Percentiles rank a stretch among this genome's conserved stretches.
phyloP scores from a whole-genome alignment of 768 basidiomycete genomes.

The Suillus subluteus region DNA sequence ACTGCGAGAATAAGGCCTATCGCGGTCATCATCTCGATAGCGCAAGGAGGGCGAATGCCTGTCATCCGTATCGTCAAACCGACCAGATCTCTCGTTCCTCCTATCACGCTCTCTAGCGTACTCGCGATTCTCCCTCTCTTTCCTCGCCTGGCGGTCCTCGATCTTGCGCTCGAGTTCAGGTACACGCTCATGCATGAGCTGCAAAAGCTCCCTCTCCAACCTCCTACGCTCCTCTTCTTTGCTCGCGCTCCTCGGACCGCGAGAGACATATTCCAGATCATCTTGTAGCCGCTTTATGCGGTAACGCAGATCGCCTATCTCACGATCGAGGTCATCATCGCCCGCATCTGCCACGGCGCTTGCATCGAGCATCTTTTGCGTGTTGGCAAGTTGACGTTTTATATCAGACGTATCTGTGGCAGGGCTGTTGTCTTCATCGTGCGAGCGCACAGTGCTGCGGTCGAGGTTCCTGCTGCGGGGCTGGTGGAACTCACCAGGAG shows the following conservation, averaged over 20 bases:
- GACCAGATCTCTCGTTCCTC: slow-evolving; percentile 79
- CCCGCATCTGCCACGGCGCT: slow-evolving; percentile 72
- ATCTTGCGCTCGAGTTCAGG: slow-evolving; percentile 90
- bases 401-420: slow-evolving; percentile 80
- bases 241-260: slow-evolving; percentile 67
- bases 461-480: slow-evolving; percentile 84
- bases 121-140: slow-evolving; percentile 77
- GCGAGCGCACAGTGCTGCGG: slow-evolving; percentile 76
- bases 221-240: slow-evolving; percentile 87
- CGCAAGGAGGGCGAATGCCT: slow-evolving; percentile 32
- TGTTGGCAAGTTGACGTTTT: slow-evolving; percentile 79
- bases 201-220: slow-evolving; percentile 85
- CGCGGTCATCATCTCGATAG: slow-evolving; percentile 47
- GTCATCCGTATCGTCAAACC: slow-evolving; percentile 56
- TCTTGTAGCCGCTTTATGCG: slow-evolving; percentile 87
- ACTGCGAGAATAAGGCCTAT: slow-evolving; percentile 58
- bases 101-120: slow-evolving; percentile 80
- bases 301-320: slow-evolving; percentile 85
- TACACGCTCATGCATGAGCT: slow-evolving; percentile 86
- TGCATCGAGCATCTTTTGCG: slow-evolving; percentile 80
- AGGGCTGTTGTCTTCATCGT: slow-evolving; percentile 65
- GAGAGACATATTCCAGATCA: slow-evolving; percentile 85
- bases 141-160: slow-evolving; percentile 75
- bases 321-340: slow-evolving; percentile 89
- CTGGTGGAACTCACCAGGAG: slow-evolving; percentile 72